phyloP scores from a whole-genome alignment of 23 red algal genomes.

The Agarophyton chilense region DNA sequence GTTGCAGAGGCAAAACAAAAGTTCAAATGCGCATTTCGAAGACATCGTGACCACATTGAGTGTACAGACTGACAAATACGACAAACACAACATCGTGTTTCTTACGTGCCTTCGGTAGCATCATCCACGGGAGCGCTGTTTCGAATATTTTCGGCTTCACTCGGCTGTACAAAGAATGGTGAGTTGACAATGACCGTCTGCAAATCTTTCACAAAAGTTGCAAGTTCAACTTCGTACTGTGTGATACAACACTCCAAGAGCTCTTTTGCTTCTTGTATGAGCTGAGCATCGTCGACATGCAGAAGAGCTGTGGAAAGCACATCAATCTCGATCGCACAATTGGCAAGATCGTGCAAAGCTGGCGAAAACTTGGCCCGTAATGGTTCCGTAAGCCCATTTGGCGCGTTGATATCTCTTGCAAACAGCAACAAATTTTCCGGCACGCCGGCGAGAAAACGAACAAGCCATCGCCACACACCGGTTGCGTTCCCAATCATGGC shows the following conservation, averaged over 20 bases:
- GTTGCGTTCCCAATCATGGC: slow-evolving; percentile 51
- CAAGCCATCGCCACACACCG: slow-evolving; percentile 35
- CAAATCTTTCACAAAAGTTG: slow-evolving; percentile 25
- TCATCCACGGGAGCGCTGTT: no score
- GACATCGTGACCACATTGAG: no score
- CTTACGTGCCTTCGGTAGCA: no score
- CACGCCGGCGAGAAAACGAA: slow-evolving; percentile 33
- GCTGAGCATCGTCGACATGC: background rate
- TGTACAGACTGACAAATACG: no score
- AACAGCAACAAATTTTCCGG: slow-evolving; percentile 35
- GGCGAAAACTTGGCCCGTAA: slow-evolving; percentile 27
- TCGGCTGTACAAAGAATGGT: slow-evolving; percentile 48
- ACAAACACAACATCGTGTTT: no score
- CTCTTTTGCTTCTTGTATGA: background rate
- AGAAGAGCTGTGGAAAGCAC: background rate
- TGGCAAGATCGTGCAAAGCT: slow-evolving; percentile 6
- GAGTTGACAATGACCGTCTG: slow-evolving; percentile 50
- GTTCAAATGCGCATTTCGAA: no score
- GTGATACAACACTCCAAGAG: background rate
- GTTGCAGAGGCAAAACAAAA: no score
- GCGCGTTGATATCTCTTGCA: slow-evolving; percentile 47
- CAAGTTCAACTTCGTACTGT: slow-evolving; percentile 19
- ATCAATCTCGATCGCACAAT: slow-evolving; percentile 15
- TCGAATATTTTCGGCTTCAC: no score
- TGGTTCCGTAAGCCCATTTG: slow-evolving; percentile 35